phyloP scores from a whole-genome alignment of 768 basidiomycete species.

The Holtermannia corniformis region DNA sequence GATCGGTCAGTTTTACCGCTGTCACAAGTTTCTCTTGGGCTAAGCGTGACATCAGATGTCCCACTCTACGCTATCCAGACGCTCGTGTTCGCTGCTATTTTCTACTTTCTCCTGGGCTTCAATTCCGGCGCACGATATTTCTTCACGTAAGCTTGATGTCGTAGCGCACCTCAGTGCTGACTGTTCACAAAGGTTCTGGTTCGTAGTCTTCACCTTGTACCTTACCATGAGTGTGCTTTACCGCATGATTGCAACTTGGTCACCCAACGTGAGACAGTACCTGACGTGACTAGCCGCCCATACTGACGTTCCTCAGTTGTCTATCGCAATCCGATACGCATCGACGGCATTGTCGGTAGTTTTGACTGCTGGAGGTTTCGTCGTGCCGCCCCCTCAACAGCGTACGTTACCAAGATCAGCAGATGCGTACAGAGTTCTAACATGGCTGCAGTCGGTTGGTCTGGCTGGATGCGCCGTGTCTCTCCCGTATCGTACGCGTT shows the following conservation, averaged over 20 bases:
- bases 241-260: slow-evolving; percentile 9
- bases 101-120: background rate
- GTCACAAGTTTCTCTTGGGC: background rate
- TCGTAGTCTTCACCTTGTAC: slow-evolving; percentile 1
- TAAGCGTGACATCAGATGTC: background rate
- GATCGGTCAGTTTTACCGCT: background rate
- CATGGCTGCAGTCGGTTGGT: slow-evolving; percentile 2
- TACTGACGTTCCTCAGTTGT: background rate
- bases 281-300: background rate
- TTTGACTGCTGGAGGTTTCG: slow-evolving; percentile 6
- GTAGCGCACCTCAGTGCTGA: background rate
- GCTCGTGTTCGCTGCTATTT: background rate
- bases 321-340: slow-evolving; percentile 7
- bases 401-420: background rate
- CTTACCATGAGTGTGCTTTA: slow-evolving; percentile 3
- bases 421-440: too few species aligned
- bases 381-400: slow-evolving; percentile 1
- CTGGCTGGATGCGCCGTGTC: slow-evolving; percentile 6
- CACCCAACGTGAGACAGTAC: slow-evolving; percentile 2
- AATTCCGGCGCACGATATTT: background rate
- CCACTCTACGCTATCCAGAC: slow-evolving; percentile 11
- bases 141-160: background rate
- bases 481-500: slow-evolving; percentile 1
- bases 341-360: slow-evolving; percentile 1
- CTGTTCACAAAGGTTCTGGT: background rate